Base-by-base conservation (phyloP, 805 yeast species). In the Starmerella bombicola region DNA sequence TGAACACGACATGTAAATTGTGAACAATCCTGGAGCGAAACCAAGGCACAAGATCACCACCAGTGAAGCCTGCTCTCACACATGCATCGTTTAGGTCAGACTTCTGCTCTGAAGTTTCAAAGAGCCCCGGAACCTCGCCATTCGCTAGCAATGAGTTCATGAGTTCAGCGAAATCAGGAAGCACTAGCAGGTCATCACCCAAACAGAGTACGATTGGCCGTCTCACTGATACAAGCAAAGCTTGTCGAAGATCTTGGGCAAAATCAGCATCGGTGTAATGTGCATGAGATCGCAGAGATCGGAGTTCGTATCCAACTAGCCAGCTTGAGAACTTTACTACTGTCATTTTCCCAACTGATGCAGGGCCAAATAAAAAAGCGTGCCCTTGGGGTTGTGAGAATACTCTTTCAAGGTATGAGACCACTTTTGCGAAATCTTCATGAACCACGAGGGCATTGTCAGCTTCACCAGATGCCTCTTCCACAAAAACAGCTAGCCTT, bases 81-180 rank as follows among this genome's bases (percentile, higher is more conserved):
- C 42, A 34, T 4, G 23, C 20, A 16, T 43, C 46, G 30, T 42
- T 50, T 3, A 46, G 37, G 30, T 40, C 45, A 9, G 37, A 30
- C 3, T 13, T 18, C 15, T 41, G 45, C 10, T 46, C 50, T 1
- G 37, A 23, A 0, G 76, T 85, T 41, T 73, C 80, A 57, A 83
- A 88, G 12, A 88, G 62, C 3, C 94, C 95, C 1, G 95, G 95
- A 29, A 85, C 69, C 53, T 88, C 96, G 0, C 94, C 81, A 58
- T 88, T 88, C 0, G 96, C 95, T 29, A 88, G 66, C n/a, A 88
- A 62, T 0, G 94, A 82, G 52, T 88, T 88, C 91, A 88, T 84
- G 46, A 94, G 65, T 58, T 88, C 97, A 23, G 88, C 60, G 54
- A 86, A 88, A 0, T 91, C 66, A 0, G 93, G 67, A 25, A 82